phyloP scores from a whole-genome alignment of 805 yeast genomes.

The Starmerella geochares region DNA sequence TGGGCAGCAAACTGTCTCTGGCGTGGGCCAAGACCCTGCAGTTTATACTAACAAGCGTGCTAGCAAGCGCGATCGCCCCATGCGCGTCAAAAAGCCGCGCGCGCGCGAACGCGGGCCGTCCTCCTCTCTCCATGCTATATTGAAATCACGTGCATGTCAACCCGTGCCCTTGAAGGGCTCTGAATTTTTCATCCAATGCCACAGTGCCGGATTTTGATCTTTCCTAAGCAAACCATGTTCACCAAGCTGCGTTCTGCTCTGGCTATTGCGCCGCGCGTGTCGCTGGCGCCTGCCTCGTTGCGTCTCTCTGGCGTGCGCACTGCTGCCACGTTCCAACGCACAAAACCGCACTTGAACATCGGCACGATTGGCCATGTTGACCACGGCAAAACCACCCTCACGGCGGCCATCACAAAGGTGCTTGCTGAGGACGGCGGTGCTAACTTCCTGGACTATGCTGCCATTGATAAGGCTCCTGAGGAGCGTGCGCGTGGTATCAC shows the following conservation, averaged over 20 bases:
- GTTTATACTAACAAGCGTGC: no score
- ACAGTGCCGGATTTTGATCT: background rate
- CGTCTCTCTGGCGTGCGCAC: conserved; percentile 20
- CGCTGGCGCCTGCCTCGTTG: conserved; percentile 5
- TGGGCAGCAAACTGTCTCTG: no score
- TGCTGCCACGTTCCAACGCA: conserved; percentile 80
- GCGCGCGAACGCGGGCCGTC: no score
- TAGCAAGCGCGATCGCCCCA: no score
- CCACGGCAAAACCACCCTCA: conserved; percentile 96
- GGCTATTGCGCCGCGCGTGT: conserved; percentile 7
- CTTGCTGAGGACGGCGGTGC: conserved; percentile 85
- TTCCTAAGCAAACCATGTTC: conserved; percentile 5
- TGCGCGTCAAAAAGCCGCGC: no score
- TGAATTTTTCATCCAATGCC: conserved; percentile 9
- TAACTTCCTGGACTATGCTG: conserved; percentile 76
- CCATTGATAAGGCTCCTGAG: conserved; percentile 97
- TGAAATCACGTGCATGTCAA: background rate
- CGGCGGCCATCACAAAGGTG: conserved; percentile 97
- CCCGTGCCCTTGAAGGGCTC: background rate
- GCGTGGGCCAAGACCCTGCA: no score
- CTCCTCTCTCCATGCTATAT: background rate
- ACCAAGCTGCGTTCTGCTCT: conserved; percentile 7
- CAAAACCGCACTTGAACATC: conserved; percentile 91
- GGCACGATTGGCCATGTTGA: conserved; percentile 99
- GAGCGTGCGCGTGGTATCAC: conserved; percentile 99